Conservation (phyloP, 164 flowering plant genomes). For the Sextonia rubra region DNA sequence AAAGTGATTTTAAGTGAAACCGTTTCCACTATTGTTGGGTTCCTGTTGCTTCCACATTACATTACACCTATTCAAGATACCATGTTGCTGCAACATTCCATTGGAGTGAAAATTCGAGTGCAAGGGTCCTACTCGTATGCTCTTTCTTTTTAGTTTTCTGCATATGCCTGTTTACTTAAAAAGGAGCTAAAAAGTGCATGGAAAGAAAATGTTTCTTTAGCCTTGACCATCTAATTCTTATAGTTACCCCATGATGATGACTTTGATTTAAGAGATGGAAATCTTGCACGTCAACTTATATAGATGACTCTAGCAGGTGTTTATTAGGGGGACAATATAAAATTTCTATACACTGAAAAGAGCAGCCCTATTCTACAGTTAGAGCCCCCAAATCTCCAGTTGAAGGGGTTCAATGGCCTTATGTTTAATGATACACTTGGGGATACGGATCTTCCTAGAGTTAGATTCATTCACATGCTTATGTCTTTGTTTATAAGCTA, state of each 20-base stretch:
- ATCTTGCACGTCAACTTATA: constrained; percentile 7
- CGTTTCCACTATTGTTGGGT: background rate
- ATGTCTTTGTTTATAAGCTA: too few relatives aligned
- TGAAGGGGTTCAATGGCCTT: too few relatives aligned
- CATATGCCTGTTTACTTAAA: background rate
- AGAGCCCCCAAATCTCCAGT: too few relatives aligned
- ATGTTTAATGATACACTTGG: too few relatives aligned
- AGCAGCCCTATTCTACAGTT: too few relatives aligned
- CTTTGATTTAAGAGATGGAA: background rate
- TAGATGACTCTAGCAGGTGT: background rate
- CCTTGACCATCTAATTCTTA: background rate
- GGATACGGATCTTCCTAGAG: too few relatives aligned
- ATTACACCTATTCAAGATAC: background rate
- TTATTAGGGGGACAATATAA: too few relatives aligned
- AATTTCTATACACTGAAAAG: too few relatives aligned
- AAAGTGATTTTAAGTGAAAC: background rate
- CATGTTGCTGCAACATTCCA: background rate
- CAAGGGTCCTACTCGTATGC: background rate
- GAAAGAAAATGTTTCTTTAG: background rate
- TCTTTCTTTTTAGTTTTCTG: background rate
- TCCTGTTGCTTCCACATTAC: constrained; percentile 1
- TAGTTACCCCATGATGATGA: background rate
- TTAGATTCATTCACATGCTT: too few relatives aligned
- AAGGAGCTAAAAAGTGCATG: background rate
- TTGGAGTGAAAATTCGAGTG: background rate